Evolutionary conservation across 2,329 filamentous ascomycete species (phyloP).

Genomic region (Simplicillium aogashimaense): DNA sequence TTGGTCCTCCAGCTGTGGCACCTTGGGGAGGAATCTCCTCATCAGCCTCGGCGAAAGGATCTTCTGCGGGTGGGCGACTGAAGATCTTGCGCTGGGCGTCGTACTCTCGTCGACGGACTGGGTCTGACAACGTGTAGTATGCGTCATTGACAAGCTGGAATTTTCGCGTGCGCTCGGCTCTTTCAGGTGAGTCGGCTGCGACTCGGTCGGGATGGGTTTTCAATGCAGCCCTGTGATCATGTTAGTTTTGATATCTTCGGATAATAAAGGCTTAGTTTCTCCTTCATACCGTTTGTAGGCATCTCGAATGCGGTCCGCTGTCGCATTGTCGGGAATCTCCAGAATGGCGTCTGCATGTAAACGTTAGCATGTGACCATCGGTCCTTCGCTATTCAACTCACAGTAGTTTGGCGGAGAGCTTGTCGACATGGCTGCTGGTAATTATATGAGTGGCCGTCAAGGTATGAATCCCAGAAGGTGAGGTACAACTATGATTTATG

Average conservation of each 20-base stretch:
- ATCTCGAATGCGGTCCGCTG: conserved; percentile 69
- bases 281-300: conserved; percentile 67
- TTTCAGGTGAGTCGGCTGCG: conserved; percentile 72
- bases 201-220: conserved; percentile 94
- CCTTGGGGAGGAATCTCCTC: conserved; percentile 32
- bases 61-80: conserved; percentile 16
- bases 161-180: conserved; percentile 67
- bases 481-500: too few species aligned
- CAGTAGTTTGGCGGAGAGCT: conserved; percentile 40
- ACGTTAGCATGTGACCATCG: conserved; percentile 1
- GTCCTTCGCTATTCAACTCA: conserved; percentile 18
- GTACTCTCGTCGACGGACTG: conserved; percentile 69
- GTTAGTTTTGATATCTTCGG: conserved; percentile 9
- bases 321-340: conserved; percentile 58
- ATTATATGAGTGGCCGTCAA: too few species aligned
- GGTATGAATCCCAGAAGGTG: too few species aligned
- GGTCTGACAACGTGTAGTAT: conserved; percentile 83
- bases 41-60: conserved; percentile 37
- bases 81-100: conserved; percentile 50
- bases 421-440: too few species aligned
- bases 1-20: conserved; percentile 19
- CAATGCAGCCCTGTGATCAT: conserved; percentile 60
- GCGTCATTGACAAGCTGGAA: conserved; percentile 92
- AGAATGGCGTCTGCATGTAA: conserved; percentile 51
- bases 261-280: too few species aligned